Base-by-base conservation (phyloP, 805 yeast species). In the Lipomyces japonicus region DNA sequence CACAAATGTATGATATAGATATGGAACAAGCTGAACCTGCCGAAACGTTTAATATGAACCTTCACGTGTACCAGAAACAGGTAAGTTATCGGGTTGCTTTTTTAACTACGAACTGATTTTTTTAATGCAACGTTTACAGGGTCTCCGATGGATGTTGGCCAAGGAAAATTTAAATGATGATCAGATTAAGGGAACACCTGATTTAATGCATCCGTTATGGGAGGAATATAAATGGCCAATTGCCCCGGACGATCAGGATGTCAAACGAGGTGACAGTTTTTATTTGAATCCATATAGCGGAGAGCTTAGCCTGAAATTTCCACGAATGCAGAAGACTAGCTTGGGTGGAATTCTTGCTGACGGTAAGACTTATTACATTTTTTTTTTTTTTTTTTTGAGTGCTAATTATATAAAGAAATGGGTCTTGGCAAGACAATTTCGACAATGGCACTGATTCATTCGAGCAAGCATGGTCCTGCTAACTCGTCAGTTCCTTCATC, bases 361-460 rank as follows among this genome's bases (percentile, higher is more conserved):
- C 69, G 97, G 56, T 52, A 18, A 24, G 56, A 7, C 9, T 9
- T 19, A 18, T 2, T 14, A 10, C 21, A 14, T 21, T 31, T 23
- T 12, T 39, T 26, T 6, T n/a, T 23, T 4, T 2, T 16, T 3
- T 23, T n/a, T 10, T 10, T 2, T 19, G 6, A 10, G 5, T 22
- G 26, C n/a, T 39, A 25, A 16, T 41, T 7, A 25, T 26, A 4
- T 16, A 3, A 12, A 52, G 60, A 90, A 65, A 90, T 90, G 97
- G 97, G 97, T 0, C 72, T 90, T 6, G 97, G 97, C 38, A 90
- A 90, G 64, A 90, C 97, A 0, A 84, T 90, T 22, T 84, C 95
- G 1, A 80, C 95, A 0, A 67, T 88, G 45, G 76, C 96, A 0
- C 68, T 91, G 42, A 73, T 90, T 10, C 79, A 84, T 49, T 75